Conservation (phyloP, 495 filamentous ascomycete species). For the Podospora fimiseda region DNA sequence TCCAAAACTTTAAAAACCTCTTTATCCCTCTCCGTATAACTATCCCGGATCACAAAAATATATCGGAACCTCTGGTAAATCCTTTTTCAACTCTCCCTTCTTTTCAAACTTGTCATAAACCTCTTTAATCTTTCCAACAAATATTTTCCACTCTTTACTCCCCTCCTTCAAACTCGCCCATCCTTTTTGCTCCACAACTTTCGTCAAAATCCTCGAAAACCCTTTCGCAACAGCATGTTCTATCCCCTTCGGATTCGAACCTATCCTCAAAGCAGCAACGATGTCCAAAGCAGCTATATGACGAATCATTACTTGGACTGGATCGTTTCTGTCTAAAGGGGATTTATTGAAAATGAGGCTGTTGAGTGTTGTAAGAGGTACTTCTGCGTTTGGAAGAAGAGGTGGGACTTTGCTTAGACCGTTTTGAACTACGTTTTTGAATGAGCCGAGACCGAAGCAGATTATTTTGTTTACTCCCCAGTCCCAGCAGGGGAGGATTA, state of each 20-base stretch:
- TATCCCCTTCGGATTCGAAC: background rate
- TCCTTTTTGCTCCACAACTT: too few relatives aligned
- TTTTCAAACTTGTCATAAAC: background rate
- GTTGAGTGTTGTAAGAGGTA: background rate
- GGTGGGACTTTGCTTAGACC: background rate
- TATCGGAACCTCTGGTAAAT: background rate
- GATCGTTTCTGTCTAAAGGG: background rate
- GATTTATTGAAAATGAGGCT: background rate
- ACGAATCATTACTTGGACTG: slow-evolving; percentile 12
- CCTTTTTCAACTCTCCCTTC: background rate
- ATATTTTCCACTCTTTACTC: background rate
- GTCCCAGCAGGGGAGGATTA: slow-evolving; percentile 3
- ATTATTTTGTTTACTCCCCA: slow-evolving; percentile 14
- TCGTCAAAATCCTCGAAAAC: slow-evolving; percentile 2
- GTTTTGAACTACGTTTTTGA: slow-evolving; percentile 2
- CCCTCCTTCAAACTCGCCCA: background rate
- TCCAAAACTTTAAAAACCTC: background rate
- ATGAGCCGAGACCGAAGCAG: slow-evolving; percentile 10
- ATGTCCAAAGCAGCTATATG: slow-evolving; percentile 11
- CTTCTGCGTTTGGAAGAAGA: background rate
- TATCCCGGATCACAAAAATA: background rate
- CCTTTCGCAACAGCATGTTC: slow-evolving; percentile 1
- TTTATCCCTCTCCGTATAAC: background rate
- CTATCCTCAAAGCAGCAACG: background rate
- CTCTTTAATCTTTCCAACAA: background rate